Evolutionary conservation across 2,329 filamentous ascomycete genomes (phyloP).

Genomic region (Didymellaceae sp.): DNA sequence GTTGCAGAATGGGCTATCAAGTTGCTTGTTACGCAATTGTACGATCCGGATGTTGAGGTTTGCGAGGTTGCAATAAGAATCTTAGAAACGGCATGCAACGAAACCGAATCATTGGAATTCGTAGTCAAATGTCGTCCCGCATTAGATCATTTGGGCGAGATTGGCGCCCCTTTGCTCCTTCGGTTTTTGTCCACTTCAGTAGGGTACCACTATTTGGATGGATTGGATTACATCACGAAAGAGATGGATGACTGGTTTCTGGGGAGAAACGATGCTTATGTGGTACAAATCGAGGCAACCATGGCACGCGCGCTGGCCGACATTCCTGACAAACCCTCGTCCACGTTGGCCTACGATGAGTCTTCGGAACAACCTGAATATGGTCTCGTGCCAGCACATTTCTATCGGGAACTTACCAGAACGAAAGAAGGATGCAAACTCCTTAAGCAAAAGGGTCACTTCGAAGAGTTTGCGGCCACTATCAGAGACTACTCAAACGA

Average conservation of each 20-base stretch:
- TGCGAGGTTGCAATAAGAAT: slow-evolving; percentile 97
- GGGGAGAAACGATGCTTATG: slow-evolving; percentile 95
- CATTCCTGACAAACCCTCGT: slow-evolving; percentile 62
- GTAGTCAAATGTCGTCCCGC: slow-evolving; percentile 96
- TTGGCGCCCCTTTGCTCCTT: slow-evolving; percentile 88
- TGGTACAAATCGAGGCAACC: slow-evolving; percentile 92
- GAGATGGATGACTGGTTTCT: slow-evolving; percentile 99
- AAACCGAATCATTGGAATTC: slow-evolving; percentile 87
- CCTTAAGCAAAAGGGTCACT: slow-evolving; percentile 91
- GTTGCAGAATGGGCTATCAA: slow-evolving; percentile 96
- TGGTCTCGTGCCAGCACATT: slow-evolving; percentile 85
- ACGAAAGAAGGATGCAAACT: slow-evolving; percentile 92
- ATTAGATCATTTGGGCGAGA: slow-evolving; percentile 93
- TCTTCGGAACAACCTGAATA: slow-evolving; percentile 57
- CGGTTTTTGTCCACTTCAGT: slow-evolving; percentile 95
- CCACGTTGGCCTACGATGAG: slow-evolving; percentile 51
- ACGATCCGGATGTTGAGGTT: slow-evolving; percentile 96
- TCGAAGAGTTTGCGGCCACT: slow-evolving; percentile 88
- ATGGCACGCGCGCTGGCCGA: slow-evolving; percentile 82
- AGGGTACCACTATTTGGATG: slow-evolving; percentile 96
- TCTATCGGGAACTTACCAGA: slow-evolving; percentile 92
- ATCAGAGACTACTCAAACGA: slow-evolving; percentile 89
- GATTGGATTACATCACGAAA: slow-evolving; percentile 96
- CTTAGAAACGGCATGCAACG: slow-evolving; percentile 94
- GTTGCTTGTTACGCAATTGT: slow-evolving; percentile 95